These are phyloP conservation scores for Multifurca ochricompacta DNA, from an alignment of 768 basidiomycete genomes.

Conservation along the genomic window DNA sequence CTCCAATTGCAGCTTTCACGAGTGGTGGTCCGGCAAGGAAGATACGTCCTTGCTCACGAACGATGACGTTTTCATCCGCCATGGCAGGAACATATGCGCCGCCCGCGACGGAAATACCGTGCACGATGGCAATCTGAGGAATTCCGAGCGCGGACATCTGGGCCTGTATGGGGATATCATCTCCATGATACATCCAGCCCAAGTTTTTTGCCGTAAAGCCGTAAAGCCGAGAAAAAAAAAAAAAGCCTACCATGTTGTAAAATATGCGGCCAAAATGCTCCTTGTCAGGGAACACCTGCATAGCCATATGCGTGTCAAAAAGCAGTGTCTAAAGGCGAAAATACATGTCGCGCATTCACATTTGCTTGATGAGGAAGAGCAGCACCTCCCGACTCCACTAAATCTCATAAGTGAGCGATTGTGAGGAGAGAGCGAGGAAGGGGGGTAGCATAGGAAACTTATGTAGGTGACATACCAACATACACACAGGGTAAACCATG, in stretches of 20 bases:
- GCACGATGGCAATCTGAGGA: slow-evolving; percentile 88
- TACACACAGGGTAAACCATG: slow-evolving; percentile 88
- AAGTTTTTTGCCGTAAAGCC: not conserved
- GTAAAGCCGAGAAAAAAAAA: slow-evolving; percentile 16
- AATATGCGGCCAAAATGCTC: slow-evolving; percentile 96
- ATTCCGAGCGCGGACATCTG: slow-evolving; percentile 91
- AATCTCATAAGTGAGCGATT: not conserved
- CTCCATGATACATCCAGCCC: not conserved
- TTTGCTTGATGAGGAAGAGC: slow-evolving; percentile 90
- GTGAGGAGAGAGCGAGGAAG: slow-evolving; percentile 6
- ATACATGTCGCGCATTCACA: slow-evolving; percentile 29
- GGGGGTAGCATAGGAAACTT: slow-evolving; percentile 8
- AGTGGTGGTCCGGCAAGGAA: slow-evolving; percentile 93
- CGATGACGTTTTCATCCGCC: slow-evolving; percentile 91
- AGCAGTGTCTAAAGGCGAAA: not conserved
- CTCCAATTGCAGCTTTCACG: slow-evolving; percentile 91
- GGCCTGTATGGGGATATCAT: slow-evolving; percentile 41
- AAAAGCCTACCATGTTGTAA: slow-evolving; percentile 97
- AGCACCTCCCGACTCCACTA: slow-evolving; percentile 92
- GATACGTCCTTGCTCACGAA: slow-evolving; percentile 85
- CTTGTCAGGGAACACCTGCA: slow-evolving; percentile 81
- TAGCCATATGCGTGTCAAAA: not conserved
- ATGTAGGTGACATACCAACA: slow-evolving; percentile 75
- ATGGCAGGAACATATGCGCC: slow-evolving; percentile 95
- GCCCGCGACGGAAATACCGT: slow-evolving; percentile 91